Evolutionary conservation across 371 early-diverging fungal species (phyloP).

Genomic region (Gilbertella persicaria): DNA sequence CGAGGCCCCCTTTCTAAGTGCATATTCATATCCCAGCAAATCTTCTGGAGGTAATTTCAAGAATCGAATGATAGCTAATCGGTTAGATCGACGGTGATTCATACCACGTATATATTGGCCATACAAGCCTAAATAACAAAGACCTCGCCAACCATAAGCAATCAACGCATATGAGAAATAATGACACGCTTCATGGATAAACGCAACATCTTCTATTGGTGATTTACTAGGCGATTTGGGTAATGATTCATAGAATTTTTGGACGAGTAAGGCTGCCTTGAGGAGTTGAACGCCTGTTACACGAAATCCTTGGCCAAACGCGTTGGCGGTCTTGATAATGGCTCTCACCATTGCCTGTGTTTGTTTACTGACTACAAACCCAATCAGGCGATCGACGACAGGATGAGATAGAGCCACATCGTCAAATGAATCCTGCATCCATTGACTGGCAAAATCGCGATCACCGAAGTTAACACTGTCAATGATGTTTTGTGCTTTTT

Average conservation of each 20-base stretch:
- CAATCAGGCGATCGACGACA: constrained; percentile 53
- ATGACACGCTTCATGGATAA: constrained; percentile 46
- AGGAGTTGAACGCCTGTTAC: constrained; percentile 63
- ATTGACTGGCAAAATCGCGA: constrained; percentile 48
- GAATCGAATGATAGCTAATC: constrained; percentile 67
- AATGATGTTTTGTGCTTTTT: constrained; percentile 27
- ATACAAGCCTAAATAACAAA: constrained; percentile 50
- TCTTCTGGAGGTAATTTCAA: constrained; percentile 69
- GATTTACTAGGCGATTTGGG: constrained; percentile 57
- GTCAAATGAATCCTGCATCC: constrained; percentile 55
- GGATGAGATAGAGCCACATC: constrained; percentile 53
- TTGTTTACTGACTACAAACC: constrained; percentile 52
- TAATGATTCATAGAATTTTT: constrained; percentile 41
- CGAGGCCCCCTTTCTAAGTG: constrained; percentile 61
- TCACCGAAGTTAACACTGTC: constrained; percentile 51
- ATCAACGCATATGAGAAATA: constrained; percentile 41
- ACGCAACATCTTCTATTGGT: constrained; percentile 61
- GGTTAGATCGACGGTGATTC: too few species aligned
- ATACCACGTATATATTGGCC: constrained; percentile 49
- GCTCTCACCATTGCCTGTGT: constrained; percentile 49
- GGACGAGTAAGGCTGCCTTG: constrained; percentile 57
- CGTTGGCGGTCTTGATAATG: constrained; percentile 47
- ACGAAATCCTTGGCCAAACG: constrained; percentile 77
- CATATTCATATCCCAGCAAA: constrained; percentile 78
- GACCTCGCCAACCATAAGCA: constrained; percentile 49